phyloP scores from a whole-genome alignment of 176 grass and related monocot species.

The Tillandsia fasciculata region DNA sequence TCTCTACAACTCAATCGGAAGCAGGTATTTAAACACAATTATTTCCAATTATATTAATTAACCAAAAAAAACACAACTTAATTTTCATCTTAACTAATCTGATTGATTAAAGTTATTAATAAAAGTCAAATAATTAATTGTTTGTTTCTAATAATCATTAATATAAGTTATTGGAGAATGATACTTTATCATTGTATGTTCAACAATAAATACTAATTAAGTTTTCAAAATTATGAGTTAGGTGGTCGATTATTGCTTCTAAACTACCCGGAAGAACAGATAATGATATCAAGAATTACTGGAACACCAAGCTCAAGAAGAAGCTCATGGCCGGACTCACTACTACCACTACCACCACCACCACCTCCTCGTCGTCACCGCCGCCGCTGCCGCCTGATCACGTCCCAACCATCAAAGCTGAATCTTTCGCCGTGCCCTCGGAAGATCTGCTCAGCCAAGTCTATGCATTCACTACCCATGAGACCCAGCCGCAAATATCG shows the following conservation, averaged over 20 bases:
- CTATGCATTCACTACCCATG: not conserved
- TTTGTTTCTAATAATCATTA: not conserved
- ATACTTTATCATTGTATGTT: not conserved
- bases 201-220: not conserved
- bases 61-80: not conserved
- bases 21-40: not conserved
- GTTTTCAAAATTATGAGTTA: not conserved
- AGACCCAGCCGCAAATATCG: not conserved
- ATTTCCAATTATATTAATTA: not conserved
- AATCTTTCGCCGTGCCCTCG: not conserved
- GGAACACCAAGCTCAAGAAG: constrained; percentile 21
- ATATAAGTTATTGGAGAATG: not conserved
- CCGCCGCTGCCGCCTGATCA: not conserved
- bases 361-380: not conserved
- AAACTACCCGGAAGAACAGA: constrained; percentile 10
- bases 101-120: too few relatives aligned
- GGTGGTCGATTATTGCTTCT: constrained; percentile 19
- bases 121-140: too few relatives aligned
- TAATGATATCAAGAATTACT: constrained; percentile 18
- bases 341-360: not conserved
- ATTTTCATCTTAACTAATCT: not conserved
- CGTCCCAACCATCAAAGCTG: not conserved
- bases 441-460: too few relatives aligned
- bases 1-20: constrained; percentile 14
- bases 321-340: not conserved